These are phyloP conservation scores for Somion occarium DNA, from an alignment of 1,284 basidiomycete species.

Conservation along the genomic window DNA sequence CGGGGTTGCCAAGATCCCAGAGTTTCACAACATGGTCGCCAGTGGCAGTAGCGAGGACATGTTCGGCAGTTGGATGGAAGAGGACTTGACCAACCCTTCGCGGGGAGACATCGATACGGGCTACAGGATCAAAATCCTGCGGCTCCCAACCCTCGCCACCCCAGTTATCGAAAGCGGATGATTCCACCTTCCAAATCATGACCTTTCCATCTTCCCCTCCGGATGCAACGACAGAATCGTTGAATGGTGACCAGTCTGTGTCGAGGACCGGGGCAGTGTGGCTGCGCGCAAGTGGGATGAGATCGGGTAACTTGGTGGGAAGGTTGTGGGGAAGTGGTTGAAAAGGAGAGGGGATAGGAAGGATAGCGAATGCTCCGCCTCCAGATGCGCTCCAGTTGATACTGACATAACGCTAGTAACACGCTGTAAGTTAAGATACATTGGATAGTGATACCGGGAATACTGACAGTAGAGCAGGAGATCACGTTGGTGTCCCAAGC, in stretches of 20 bases:
- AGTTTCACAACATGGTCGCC: constrained; percentile 89
- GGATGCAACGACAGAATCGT: constrained; percentile 87
- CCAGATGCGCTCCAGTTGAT: constrained; percentile 96
- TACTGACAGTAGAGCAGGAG: constrained; percentile 75
- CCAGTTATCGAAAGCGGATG: constrained; percentile 79
- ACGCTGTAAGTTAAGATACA: not conserved
- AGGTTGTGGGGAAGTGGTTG: constrained; percentile 46
- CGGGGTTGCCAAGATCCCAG: constrained; percentile 80
- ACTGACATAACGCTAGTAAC: constrained; percentile 71
- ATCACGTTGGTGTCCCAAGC: constrained; percentile 98
- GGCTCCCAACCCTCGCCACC: constrained; percentile 78
- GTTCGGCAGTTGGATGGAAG: constrained; percentile 90
- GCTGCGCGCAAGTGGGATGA: constrained; percentile 87
- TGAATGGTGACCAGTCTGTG: constrained; percentile 95
- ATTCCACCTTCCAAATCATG: constrained; percentile 84
- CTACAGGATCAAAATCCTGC: constrained; percentile 79
- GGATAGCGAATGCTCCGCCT: constrained; percentile 91
- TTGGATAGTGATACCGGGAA: constrained; percentile 8
- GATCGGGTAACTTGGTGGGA: constrained; percentile 85
- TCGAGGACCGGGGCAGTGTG: constrained; percentile 88
- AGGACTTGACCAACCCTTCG: constrained; percentile 93
- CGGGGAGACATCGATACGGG: constrained; percentile 66
- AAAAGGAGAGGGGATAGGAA: constrained; percentile 82
- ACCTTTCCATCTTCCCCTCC: constrained; percentile 93
- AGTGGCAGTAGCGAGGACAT: constrained; percentile 84